Evolutionary conservation across 768 basidiomycete genomes (phyloP), one percentile per base, ranked within the genome.

Genomic region (Collybia nuda): DNA sequence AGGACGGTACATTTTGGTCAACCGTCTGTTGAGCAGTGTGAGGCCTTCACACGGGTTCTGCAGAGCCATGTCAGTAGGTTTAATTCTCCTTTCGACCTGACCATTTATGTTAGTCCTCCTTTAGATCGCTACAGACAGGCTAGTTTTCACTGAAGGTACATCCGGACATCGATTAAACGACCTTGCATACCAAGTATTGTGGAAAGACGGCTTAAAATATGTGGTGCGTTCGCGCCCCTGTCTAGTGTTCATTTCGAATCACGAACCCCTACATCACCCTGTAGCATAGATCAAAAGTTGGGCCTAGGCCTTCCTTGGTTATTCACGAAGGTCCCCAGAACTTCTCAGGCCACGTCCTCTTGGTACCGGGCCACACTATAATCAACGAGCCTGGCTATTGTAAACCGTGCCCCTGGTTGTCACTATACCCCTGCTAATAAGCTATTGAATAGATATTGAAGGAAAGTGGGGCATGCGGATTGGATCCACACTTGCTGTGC

Each of bases 31-130:
- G 88, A 92, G 55, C 86, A 92, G 64, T 86, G 83, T 63, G 88
- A 94, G 56, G 93, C 96, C 1, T 99, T 85, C 68, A 99, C 97
- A 24, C 79, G 93, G 40, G 97, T 98, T 38, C 66, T 99, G 50
- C 97, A 99, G 70, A 95, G 95, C 6, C 97, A 99, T 72, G 91
- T 93, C 74, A 61, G 90, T 79, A 51, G n/a, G n/a, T n/a, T n/a
- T n/a, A 51, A 58, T 35, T 52, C 58, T 47, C 37, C 36, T 45
- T n/a, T 28, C 37, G 26, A 18, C 6, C 54, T 61, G 48, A 49
- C 51, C 55, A 42, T 59, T 66, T 49, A 51, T 48, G 57, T 56
- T 40, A n/a, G 54, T 21, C 42, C 48, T 38, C 38, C 12, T 36
- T 28, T 59, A 93, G 85, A 96, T 98, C 56, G 92, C 92, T 21